Conservation (phyloP, 2,329 filamentous ascomycete species). For the Aspergillus sp. region DNA sequence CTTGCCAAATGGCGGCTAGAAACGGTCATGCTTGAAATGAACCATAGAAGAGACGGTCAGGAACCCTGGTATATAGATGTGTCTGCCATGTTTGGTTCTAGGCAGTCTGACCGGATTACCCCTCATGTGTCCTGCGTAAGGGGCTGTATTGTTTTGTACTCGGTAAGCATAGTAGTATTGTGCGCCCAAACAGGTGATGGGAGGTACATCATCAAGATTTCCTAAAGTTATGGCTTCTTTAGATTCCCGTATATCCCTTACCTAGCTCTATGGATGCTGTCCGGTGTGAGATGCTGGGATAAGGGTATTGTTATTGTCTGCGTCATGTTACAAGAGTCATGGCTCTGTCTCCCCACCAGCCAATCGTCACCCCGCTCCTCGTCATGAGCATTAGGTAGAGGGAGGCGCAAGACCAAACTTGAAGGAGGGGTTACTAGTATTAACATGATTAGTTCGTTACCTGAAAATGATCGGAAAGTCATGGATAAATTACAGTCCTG, state of each 20-base stretch:
- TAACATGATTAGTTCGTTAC: not conserved
- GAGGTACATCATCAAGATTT: no score
- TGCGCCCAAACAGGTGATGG: no score
- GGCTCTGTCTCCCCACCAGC: constrained; percentile 9
- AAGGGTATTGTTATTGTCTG: constrained; percentile 10
- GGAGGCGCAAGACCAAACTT: constrained; percentile 9
- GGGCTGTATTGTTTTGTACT: constrained; percentile 13
- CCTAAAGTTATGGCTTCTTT: no score
- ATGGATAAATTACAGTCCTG: constrained; percentile 8
- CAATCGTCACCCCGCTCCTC: constrained; percentile 16
- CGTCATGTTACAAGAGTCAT: constrained; percentile 19
- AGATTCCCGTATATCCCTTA: not conserved
- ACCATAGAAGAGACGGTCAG: constrained; percentile 16
- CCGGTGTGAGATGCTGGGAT: not conserved
- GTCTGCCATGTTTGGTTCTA: constrained; percentile 19
- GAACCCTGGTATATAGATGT: constrained; percentile 15
- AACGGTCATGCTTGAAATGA: constrained; percentile 7
- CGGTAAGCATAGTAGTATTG: no score
- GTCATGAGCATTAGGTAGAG: constrained; percentile 18
- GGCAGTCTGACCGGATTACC: constrained; percentile 10
- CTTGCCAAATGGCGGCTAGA: constrained; percentile 6
- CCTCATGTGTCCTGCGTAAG: constrained; percentile 27
- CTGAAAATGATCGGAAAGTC: not conserved
- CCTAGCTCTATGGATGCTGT: not conserved
- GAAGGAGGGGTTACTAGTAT: not conserved